phyloP scores from a whole-genome alignment of 306 rosid species.

The Fagus sylvatica region DNA sequence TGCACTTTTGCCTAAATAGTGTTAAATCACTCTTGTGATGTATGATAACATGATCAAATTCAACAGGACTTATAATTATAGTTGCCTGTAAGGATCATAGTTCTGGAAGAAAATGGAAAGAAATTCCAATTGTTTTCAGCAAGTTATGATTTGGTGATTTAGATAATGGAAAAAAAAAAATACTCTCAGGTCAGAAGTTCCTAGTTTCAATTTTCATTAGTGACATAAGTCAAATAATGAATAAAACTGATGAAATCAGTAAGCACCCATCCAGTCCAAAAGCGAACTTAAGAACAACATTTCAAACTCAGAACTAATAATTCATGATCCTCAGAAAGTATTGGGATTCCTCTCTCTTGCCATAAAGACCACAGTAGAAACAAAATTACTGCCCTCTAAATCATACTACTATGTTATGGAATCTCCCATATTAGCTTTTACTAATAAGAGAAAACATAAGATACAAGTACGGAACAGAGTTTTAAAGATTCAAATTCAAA shows the following conservation, averaged over 20 bases:
- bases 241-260: background rate
- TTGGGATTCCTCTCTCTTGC: background rate
- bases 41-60: background rate
- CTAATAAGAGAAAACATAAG: background rate
- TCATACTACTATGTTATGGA: background rate
- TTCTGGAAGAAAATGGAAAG: background rate
- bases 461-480: background rate
- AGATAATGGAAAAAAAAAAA: background rate
- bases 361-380: background rate
- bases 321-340: background rate
- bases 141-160: background rate
- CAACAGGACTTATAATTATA: background rate
- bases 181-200: background rate
- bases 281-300: background rate
- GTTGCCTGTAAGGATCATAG: background rate
- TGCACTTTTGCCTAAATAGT: background rate
- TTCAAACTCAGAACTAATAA: background rate
- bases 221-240: background rate
- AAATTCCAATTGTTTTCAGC: background rate
- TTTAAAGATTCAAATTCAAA: background rate
- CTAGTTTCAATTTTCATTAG: background rate
- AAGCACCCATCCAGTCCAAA: background rate
- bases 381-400: background rate
- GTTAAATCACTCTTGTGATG: background rate
- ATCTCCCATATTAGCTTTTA: background rate